These are phyloP conservation scores for Cydonia oblonga DNA, from an alignment of 331 rosid species.

Conservation along the genomic window DNA sequence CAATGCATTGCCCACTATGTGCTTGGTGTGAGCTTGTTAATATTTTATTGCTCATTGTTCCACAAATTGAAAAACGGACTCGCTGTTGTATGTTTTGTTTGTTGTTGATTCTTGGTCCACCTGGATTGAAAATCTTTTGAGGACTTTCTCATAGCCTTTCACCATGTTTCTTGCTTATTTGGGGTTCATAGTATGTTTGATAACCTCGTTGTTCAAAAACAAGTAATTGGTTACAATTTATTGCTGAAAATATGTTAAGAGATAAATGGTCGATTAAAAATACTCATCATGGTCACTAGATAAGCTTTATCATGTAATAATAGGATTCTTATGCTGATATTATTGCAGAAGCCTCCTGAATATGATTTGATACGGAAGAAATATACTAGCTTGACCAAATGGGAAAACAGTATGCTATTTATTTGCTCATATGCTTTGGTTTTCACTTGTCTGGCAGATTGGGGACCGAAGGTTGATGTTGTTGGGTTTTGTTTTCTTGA, in stretches of 20 bases:
- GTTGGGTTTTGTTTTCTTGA: conserved; percentile 98
- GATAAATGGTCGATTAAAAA: not conserved
- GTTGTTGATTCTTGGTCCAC: not conserved
- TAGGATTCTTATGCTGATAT: not conserved
- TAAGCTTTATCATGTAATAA: not conserved
- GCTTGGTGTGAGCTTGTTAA: not conserved
- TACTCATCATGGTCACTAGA: not conserved
- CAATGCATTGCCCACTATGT: not conserved
- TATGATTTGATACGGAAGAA: not conserved
- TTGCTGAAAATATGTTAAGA: not conserved
- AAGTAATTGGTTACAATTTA: not conserved
- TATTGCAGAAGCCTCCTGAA: not conserved
- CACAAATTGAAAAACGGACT: not conserved
- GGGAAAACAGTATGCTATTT: not conserved
- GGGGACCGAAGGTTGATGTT: conserved; percentile 78
- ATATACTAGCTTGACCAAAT: not conserved
- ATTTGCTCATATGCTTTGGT: conserved; percentile 1
- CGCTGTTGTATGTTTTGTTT: not conserved
- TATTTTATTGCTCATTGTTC: not conserved
- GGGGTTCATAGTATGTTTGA: not conserved
- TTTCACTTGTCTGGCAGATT: conserved; percentile 52
- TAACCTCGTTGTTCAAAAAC: not conserved
- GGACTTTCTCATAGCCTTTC: not conserved
- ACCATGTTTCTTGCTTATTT: not conserved
- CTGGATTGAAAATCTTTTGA: not conserved